phyloP scores from a whole-genome alignment of 1,139 yeast genomes.

The Suhomyces chickasaworum region DNA sequence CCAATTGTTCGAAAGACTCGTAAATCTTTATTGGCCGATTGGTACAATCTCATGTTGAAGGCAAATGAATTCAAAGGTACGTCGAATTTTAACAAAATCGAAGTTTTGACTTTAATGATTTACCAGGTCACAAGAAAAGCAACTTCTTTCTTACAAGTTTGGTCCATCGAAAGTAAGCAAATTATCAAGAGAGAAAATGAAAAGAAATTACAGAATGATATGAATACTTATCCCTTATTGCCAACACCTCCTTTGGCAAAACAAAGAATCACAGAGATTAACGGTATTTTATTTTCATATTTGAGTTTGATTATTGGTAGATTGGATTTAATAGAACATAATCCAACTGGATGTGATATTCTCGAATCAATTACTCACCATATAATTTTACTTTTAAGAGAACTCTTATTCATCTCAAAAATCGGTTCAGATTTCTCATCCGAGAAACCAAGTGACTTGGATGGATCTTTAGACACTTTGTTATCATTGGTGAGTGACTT shows the following conservation, averaged over 20 bases:
- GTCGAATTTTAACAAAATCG: constrained; percentile 63
- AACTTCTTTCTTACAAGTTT: constrained; percentile 67
- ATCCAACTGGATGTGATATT: constrained; percentile 66
- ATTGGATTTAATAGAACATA: constrained; percentile 72
- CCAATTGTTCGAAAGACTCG: constrained; percentile 74
- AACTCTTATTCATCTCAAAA: constrained; percentile 62
- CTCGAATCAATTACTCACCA: constrained; percentile 70
- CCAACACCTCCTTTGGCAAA: constrained; percentile 66
- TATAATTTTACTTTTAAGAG: constrained; percentile 62
- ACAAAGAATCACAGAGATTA: constrained; percentile 72
- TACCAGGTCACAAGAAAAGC: constrained; percentile 77
- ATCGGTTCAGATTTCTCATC: constrained; percentile 49
- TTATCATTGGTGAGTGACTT: constrained; percentile 64
- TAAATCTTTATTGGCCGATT: constrained; percentile 81
- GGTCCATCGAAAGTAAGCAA: constrained; percentile 63
- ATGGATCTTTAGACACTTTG: constrained; percentile 57
- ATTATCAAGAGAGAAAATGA: constrained; percentile 43
- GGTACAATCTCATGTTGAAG: constrained; percentile 84
- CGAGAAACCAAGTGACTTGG: constrained; percentile 49
- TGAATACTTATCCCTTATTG: constrained; percentile 48
- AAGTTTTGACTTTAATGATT: constrained; percentile 69
- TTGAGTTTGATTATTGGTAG: constrained; percentile 73
- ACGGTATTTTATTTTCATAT: constrained; percentile 67
- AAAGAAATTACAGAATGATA: constrained; percentile 38
- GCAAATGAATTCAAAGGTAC: constrained; percentile 85